Evolutionary conservation across 164 flowering plant species (phyloP).

Genomic region (Vitis cinerea): DNA sequence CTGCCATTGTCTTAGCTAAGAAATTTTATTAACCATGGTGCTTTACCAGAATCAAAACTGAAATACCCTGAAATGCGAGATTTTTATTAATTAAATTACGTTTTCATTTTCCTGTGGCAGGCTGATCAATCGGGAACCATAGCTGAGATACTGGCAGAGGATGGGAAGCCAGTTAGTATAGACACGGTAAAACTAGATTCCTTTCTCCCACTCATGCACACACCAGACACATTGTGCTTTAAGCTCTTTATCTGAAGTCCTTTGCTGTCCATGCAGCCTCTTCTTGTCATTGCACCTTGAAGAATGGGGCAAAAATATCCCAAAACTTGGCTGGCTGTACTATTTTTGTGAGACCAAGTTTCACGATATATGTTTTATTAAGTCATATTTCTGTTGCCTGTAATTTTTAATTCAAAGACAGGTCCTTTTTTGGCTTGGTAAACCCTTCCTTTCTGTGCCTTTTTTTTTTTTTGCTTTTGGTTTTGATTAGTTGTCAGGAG

Average conservation of each 20-base stretch:
- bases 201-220: slow-evolving; percentile 7
- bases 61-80: background rate
- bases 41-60: background rate
- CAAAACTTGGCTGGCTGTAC: background rate
- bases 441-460: too few relatives aligned
- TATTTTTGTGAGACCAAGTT: background rate
- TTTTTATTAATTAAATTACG: background rate
- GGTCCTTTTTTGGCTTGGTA: too few relatives aligned
- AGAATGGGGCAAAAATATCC: background rate
- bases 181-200: slow-evolving; percentile 41
- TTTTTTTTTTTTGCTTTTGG: too few relatives aligned
- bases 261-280: slow-evolving; percentile 43
- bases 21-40: too few relatives aligned
- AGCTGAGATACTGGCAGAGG: slow-evolving; percentile 47
- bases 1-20: too few relatives aligned
- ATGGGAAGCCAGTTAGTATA: slow-evolving; percentile 65
- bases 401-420: background rate
- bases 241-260: background rate
- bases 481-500: too few relatives aligned
- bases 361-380: background rate
- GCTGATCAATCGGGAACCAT: slow-evolving; percentile 68
- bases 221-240: background rate
- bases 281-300: slow-evolving; percentile 53
- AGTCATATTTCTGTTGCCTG: background rate
- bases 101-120: slow-evolving; percentile 20